Percentiles rank a stretch among this genome's conserved stretches.
Evolutionary conservation across 495 filamentous ascomycete genomes (phyloP).

Genomic region (Lasiosphaeria ovina): DNA sequence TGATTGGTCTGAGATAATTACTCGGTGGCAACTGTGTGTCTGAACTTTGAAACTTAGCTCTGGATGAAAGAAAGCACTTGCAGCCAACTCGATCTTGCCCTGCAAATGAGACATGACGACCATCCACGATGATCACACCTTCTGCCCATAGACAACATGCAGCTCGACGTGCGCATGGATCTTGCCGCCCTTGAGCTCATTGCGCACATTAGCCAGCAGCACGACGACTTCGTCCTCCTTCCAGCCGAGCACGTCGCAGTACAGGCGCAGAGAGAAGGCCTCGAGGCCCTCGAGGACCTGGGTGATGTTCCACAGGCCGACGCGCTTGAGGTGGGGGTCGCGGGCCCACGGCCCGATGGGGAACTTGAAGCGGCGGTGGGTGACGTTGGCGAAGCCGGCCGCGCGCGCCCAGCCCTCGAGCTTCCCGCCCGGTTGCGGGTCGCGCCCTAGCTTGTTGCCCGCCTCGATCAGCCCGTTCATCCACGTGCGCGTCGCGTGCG

Average conservation of each 20-base stretch:
- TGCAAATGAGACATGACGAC: no score
- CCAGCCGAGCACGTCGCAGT: constrained; percentile 56
- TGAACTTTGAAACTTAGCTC: no score
- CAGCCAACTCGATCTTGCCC: no score
- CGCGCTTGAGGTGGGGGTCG: constrained; percentile 47
- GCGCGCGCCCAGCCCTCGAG: constrained; percentile 45
- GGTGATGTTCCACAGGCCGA: constrained; percentile 43
- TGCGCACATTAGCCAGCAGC: no score
- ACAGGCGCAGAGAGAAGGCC: constrained; percentile 42
- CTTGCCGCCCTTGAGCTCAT: no score
- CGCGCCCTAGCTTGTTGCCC: constrained; percentile 28
- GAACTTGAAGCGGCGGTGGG: constrained; percentile 47
- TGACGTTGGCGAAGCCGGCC: constrained; percentile 54
- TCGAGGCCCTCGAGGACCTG: constrained; percentile 43
- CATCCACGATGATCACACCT: no score
- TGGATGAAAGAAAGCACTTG: no score
- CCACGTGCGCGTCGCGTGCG: constrained; percentile 26
- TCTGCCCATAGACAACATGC: no score
- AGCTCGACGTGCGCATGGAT: no score
- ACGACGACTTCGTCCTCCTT: background rate
- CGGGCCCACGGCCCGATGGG: constrained; percentile 58
- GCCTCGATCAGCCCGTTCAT: constrained; percentile 39
- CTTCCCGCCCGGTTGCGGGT: constrained; percentile 27
- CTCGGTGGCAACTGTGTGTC: no score
- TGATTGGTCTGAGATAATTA: no score